Percentiles rank a stretch among this genome's conserved stretches.
Evolutionary conservation across 2,329 filamentous ascomycete species (phyloP).

Genomic region (Penicillium sp.): DNA sequence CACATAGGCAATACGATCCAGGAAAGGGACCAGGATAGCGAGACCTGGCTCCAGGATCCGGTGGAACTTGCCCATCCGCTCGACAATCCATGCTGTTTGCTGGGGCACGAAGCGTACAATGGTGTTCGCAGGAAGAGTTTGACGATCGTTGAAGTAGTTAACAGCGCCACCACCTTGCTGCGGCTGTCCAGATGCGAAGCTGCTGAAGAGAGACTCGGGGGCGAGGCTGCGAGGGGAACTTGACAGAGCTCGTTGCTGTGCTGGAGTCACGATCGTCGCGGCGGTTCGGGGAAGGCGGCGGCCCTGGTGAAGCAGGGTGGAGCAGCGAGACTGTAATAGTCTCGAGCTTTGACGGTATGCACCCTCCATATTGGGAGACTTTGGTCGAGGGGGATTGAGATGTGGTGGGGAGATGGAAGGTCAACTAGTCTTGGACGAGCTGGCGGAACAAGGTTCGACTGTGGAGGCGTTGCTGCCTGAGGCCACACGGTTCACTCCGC

Average conservation of each 20-base stretch:
- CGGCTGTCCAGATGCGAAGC: slow-evolving; percentile 21
- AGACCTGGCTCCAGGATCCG: slow-evolving; percentile 88
- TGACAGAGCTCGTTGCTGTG: slow-evolving; percentile 30
- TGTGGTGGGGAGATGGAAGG: slow-evolving; percentile 7
- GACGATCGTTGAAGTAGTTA: slow-evolving; percentile 69
- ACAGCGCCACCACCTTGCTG: slow-evolving; percentile 47
- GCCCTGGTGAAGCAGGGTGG: slow-evolving; percentile 23
- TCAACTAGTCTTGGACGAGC: slow-evolving; percentile 9
- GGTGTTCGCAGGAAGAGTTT: slow-evolving; percentile 80
- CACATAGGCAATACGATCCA: slow-evolving; percentile 96
- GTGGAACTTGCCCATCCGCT: slow-evolving; percentile 98
- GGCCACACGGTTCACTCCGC: slow-evolving; percentile 13
- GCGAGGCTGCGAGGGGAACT: slow-evolving; percentile 27
- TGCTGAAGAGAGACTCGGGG: slow-evolving; percentile 33
- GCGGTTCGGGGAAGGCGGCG: slow-evolving; percentile 20
- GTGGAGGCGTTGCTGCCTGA: slow-evolving; percentile 21
- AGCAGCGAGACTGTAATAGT: slow-evolving; percentile 28
- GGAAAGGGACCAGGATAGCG: slow-evolving; percentile 78
- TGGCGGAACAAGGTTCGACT: slow-evolving; percentile 9
- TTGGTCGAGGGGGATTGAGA: slow-evolving; percentile 2
- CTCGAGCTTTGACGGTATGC: slow-evolving; percentile 34
- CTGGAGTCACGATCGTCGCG: slow-evolving; percentile 21
- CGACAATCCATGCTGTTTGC: slow-evolving; percentile 98
- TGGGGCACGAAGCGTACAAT: slow-evolving; percentile 96
- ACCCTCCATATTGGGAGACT: slow-evolving; percentile 34